These are phyloP conservation scores for Aristolochia contorta DNA, from an alignment of 164 flowering plant genomes.

Conservation along the genomic window DNA sequence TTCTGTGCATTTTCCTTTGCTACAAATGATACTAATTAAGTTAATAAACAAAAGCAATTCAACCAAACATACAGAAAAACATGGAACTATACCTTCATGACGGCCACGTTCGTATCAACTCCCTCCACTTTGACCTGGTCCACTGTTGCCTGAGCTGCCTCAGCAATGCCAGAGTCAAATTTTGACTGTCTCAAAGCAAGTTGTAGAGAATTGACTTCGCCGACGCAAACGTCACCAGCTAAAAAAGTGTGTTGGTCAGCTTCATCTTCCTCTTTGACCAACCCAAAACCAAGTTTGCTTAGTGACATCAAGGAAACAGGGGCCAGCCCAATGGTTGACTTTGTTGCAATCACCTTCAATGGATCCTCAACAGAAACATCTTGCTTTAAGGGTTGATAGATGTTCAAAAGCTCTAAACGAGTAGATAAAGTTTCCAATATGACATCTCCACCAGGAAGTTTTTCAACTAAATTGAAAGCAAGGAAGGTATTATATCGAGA, in stretches of 20 bases:
- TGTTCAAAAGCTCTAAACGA: conserved; percentile 29
- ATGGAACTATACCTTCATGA: conserved; percentile 56
- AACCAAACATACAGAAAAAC: background rate
- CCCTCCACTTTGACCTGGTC: conserved; percentile 90
- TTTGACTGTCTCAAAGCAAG: conserved; percentile 49
- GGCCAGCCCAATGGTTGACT: conserved; percentile 14
- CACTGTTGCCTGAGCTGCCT: conserved; percentile 83
- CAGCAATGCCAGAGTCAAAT: conserved; percentile 48
- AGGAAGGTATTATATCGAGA: conserved; percentile 61
- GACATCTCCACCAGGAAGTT: conserved; percentile 75
- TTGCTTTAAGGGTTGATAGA: conserved; percentile 7
- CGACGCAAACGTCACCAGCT: conserved; percentile 50
- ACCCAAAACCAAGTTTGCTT: conserved; percentile 36
- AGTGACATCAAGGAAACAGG: conserved; percentile 51
- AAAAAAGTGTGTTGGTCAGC: conserved; percentile 19
- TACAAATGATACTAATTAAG: too few species aligned
- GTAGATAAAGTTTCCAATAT: conserved; percentile 56
- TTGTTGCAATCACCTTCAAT: conserved; percentile 4
- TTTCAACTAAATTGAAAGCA: conserved; percentile 63
- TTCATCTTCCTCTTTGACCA: conserved; percentile 21
- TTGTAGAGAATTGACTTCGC: conserved; percentile 62
- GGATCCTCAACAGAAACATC: conserved; percentile 18
- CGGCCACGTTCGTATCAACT: conserved; percentile 74
- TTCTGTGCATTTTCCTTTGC: background rate
- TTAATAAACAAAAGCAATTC: background rate